Evolutionary conservation across 1,284 basidiomycete genomes (phyloP).

Genomic region (Sporisorium reilianum): DNA sequence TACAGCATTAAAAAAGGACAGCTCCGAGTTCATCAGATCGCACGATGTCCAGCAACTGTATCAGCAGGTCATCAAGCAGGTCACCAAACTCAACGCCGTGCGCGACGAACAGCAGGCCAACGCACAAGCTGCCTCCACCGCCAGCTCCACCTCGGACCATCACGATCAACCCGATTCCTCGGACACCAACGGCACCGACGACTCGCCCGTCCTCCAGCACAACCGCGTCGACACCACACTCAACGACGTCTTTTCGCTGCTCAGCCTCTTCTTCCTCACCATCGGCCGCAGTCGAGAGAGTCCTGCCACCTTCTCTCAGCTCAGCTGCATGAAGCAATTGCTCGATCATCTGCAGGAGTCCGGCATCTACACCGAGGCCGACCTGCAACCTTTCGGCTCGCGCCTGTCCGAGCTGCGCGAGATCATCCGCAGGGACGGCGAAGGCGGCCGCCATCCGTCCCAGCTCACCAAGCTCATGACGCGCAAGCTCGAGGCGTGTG

Average conservation of each 20-base stretch:
- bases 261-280: constrained; percentile 69
- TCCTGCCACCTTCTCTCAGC: constrained; percentile 66
- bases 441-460: constrained; percentile 82
- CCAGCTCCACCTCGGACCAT: constrained; percentile 48
- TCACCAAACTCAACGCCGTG: constrained; percentile 90
- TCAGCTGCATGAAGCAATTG: constrained; percentile 68
- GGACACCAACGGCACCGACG: constrained; percentile 29
- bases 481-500: constrained; percentile 89
- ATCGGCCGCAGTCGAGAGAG: constrained; percentile 67
- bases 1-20: constrained; percentile 88
- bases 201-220: constrained; percentile 50
- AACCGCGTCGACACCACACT: constrained; percentile 68
- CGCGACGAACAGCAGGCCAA: constrained; percentile 74
- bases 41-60: constrained; percentile 94
- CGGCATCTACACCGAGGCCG: constrained; percentile 67
- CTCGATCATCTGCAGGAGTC: constrained; percentile 68
- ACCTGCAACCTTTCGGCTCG: constrained; percentile 64
- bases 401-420: constrained; percentile 64
- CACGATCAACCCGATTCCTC: constrained; percentile 30
- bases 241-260: constrained; percentile 67
- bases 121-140: constrained; percentile 30
- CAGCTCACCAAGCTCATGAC: constrained; percentile 90
- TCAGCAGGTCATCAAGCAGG: constrained; percentile 93
- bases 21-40: constrained; percentile 87
- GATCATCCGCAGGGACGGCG: constrained; percentile 69